Evolutionary conservation across 2,329 filamentous ascomycete genomes (phyloP).

Genomic region (Fusarium clavum): DNA sequence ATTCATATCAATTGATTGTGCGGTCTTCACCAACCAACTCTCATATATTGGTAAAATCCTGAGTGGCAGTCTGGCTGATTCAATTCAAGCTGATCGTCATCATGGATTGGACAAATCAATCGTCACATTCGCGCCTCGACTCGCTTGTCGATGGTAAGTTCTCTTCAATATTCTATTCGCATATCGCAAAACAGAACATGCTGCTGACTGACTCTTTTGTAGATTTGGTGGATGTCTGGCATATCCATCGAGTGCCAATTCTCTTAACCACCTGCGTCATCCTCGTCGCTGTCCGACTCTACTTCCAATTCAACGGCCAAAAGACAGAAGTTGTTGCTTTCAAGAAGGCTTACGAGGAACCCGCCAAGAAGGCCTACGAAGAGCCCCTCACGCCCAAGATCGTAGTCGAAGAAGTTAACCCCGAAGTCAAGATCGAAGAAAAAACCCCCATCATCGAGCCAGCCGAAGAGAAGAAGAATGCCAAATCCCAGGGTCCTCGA

Average conservation of each 20-base stretch:
- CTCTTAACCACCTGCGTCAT: conserved; percentile 54
- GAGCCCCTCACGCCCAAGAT: conserved; percentile 18
- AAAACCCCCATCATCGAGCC: conserved; percentile 35
- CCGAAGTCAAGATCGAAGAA: conserved; percentile 2
- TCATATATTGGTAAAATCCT: neutral
- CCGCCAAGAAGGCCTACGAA: neutral
- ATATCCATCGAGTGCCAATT: conserved; percentile 59
- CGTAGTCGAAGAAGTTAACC: conserved; percentile 4
- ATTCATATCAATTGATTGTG: conserved; percentile 20
- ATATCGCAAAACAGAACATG: conserved; percentile 14
- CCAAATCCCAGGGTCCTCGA: conserved; percentile 57
- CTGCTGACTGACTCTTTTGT: conserved; percentile 16
- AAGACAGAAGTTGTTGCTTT: conserved; percentile 53
- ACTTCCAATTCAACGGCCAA: conserved; percentile 54
- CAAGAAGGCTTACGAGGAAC: conserved; percentile 51
- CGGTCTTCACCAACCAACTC: conserved; percentile 3
- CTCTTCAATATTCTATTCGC: neutral
- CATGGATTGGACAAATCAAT: conserved; percentile 45
- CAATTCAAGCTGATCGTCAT: conserved; percentile 16
- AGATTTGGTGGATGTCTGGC: conserved; percentile 60
- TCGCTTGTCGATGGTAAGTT: conserved; percentile 43
- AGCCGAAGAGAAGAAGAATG: conserved; percentile 46
- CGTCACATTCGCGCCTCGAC: conserved; percentile 43
- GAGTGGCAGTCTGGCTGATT: conserved; percentile 18
- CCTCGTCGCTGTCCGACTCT: conserved; percentile 56